Base-by-base conservation (phyloP, 139 green algal species). In the Coelastrella sp. region DNA sequence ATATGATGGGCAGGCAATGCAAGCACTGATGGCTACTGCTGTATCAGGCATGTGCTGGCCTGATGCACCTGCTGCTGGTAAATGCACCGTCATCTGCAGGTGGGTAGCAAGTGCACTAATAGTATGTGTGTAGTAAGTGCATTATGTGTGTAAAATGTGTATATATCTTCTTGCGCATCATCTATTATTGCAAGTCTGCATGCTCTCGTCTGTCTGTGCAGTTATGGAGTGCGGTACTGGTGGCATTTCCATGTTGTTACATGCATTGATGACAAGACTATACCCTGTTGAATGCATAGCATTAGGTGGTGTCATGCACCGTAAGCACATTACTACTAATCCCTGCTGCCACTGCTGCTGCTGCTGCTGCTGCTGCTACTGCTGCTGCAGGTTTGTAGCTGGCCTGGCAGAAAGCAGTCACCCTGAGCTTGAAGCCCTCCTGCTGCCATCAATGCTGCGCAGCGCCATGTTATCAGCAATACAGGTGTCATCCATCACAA, bases 31-130 rank as follows among this genome's bases (percentile, higher is more conserved):
- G 38, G 77, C 67, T 7, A 90, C 88, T 2, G 93, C 89, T 1
- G 88, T 95, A 5, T 34, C 71, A 5, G 95, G 90, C 13, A 88
- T 97, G 76, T 88, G 81, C 73, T 96, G 93, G 92, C 94, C 91
- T 2, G 95, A 98, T 83, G 87, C 86, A 1, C 88, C 95, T 4
- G 63, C 83, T 17, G 91, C 91, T 0, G 63, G 45, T 78, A 91
- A 91, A 41, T 89, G 88, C 0, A 80, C 87, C 1, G 51, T n/a
- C 3, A 87, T 94, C 71, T 94, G 92, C 90, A 90, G 87, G 85
- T 93, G 45, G n/a, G n/a, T n/a, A n/a, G n/a, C n/a, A n/a, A n/a
- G n/a, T n/a, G n/a, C n/a, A n/a, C n/a, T n/a, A n/a, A n/a, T n/a
- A n/a, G n/a, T n/a, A n/a, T n/a, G n/a, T n/a, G n/a, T n/a, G n/a